phyloP scores from a whole-genome alignment of 2,329 filamentous ascomycete species.

The Tolypocladium ovalisporum region DNA sequence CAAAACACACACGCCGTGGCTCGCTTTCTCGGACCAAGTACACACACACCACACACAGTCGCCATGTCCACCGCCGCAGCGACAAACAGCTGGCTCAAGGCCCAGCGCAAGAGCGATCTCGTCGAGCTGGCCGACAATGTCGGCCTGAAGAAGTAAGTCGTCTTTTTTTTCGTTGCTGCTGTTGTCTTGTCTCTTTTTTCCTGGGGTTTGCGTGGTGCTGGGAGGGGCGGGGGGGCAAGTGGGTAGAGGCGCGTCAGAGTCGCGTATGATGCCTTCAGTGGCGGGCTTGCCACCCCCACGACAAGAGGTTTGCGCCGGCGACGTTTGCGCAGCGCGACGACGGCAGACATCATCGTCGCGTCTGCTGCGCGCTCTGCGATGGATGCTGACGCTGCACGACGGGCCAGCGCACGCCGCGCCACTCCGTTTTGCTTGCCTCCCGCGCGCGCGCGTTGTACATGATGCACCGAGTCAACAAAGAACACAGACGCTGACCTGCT shows the following conservation, averaged over 20 bases:
- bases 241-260: not conserved
- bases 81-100: constrained; percentile 62
- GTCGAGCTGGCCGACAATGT: constrained; percentile 60
- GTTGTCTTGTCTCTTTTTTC: not conserved
- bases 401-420: not conserved
- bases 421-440: not conserved
- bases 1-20: not conserved
- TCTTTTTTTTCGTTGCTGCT: not conserved
- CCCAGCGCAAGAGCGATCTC: constrained; percentile 75
- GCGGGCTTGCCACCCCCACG: not conserved
- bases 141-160: constrained; percentile 61
- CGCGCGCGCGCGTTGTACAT: not conserved
- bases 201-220: not conserved
- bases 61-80: constrained; percentile 15
- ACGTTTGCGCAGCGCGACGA: not conserved
- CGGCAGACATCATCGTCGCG: not conserved
- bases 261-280: not conserved
- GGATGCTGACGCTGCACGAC: not conserved
- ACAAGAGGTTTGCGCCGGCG: not conserved
- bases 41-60: not conserved
- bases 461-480: not conserved
- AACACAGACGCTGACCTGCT: not conserved
- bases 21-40: not conserved
- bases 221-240: not conserved
- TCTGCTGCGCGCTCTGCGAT: not conserved